phyloP scores from a whole-genome alignment of 2,329 filamentous ascomycete species.

The Bipolaris victoriae region DNA sequence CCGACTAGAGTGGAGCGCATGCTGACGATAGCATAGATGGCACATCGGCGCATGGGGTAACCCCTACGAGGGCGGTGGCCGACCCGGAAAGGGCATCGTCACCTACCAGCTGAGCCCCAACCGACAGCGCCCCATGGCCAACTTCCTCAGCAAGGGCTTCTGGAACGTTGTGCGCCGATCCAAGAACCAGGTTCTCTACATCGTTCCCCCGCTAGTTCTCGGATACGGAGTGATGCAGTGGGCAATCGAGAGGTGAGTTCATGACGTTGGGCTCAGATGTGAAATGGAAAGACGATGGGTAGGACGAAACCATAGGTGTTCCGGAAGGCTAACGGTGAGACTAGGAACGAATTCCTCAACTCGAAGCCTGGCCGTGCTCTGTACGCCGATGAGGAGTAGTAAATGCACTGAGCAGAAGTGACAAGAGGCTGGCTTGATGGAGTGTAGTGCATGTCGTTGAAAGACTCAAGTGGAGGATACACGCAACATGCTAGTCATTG shows the following conservation, averaged over 20 bases:
- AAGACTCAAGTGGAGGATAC: conserved; percentile 8
- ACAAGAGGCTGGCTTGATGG: conserved; percentile 13
- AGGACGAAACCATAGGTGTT: neutral
- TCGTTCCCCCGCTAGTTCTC: conserved; percentile 76
- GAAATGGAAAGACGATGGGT: neutral
- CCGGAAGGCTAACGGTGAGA: conserved; percentile 7
- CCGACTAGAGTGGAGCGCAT: conserved; percentile 9
- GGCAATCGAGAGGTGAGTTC: conserved; percentile 83
- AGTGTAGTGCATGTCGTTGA: conserved; percentile 1
- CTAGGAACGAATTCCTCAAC: conserved; percentile 80
- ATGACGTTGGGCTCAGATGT: neutral
- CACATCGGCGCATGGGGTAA: conserved; percentile 49
- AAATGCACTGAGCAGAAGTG: neutral
- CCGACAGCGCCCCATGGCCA: conserved; percentile 86
- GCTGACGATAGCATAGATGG: conserved; percentile 37
- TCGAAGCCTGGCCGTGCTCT: conserved; percentile 73
- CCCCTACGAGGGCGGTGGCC: conserved; percentile 48
- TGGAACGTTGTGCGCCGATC: conserved; percentile 95
- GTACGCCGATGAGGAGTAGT: conserved; percentile 52
- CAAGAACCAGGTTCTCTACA: conserved; percentile 86
- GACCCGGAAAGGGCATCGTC: conserved; percentile 65
- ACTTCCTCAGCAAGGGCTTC: conserved; percentile 77
- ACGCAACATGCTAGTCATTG: conserved; percentile 19
- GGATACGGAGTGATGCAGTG: conserved; percentile 88
- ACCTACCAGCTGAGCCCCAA: conserved; percentile 83